These are phyloP conservation scores for Erythrobasidium yunnanense DNA, from an alignment of 768 basidiomycete species.

Conservation along the genomic window DNA sequence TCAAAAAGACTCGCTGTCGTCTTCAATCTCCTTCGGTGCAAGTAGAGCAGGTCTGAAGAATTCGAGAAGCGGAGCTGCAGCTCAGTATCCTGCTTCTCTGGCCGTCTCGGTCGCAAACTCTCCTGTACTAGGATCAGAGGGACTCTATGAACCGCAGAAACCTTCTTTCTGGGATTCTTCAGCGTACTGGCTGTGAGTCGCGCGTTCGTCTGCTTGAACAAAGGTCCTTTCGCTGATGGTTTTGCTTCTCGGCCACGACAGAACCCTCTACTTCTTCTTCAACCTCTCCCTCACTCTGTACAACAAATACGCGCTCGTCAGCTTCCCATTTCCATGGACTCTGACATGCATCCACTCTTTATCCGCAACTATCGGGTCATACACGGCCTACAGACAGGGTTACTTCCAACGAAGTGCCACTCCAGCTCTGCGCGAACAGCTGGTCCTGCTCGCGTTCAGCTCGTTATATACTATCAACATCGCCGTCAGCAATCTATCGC, in stretches of 20 bases:
- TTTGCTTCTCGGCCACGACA: neutral
- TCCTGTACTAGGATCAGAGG: too few species aligned
- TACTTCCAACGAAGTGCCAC: constrained; percentile 52
- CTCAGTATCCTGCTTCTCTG: too few species aligned
- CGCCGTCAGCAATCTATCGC: constrained; percentile 79
- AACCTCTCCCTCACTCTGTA: constrained; percentile 87
- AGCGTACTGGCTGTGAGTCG: constrained; percentile 20
- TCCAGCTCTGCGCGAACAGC: constrained; percentile 49
- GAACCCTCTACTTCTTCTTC: constrained; percentile 61
- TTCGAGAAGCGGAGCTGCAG: too few species aligned
- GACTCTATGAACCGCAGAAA: neutral
- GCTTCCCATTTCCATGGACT: constrained; percentile 91
- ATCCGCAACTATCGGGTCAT: constrained; percentile 69
- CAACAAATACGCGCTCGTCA: constrained; percentile 84
- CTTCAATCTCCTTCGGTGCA: too few species aligned
- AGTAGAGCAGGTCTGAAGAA: too few species aligned
- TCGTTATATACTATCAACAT: constrained; percentile 88
- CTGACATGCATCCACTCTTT: constrained; percentile 85
- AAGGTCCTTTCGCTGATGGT: neutral
- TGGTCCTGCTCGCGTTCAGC: constrained; percentile 68
- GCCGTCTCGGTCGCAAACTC: too few species aligned
- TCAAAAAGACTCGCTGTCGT: too few species aligned
- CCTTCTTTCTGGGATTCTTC: constrained; percentile 7
- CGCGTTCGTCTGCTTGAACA: neutral
- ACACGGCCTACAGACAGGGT: constrained; percentile 53